Percentiles rank a stretch among this genome's conserved stretches.
phyloP scores from a whole-genome alignment of 352 stramenopile species.

The Globisporangium paroecandrum region DNA sequence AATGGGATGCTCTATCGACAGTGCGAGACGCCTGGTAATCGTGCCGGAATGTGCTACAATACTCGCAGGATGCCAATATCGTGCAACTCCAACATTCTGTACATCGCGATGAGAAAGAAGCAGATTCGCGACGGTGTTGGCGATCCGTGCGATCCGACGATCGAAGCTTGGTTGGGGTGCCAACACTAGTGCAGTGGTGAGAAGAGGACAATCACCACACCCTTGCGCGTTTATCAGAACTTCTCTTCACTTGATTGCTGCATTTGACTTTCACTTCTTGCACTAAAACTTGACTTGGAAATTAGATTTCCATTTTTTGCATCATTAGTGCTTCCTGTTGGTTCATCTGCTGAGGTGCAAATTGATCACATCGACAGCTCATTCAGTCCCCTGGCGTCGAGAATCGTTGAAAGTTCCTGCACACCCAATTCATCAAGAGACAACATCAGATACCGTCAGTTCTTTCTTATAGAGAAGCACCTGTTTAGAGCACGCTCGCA shows the following conservation, averaged over 20 bases:
- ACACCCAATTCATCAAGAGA: neutral
- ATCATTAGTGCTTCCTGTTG: neutral
- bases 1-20: neutral
- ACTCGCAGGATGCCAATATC: neutral
- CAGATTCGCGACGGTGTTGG: slow-evolving; percentile 3
- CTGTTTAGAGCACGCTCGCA: too few relatives aligned
- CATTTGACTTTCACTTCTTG: slow-evolving; percentile 2
- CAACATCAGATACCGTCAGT: neutral
- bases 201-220: neutral
- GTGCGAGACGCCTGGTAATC: neutral
- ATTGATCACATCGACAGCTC: slow-evolving; percentile 4
- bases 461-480: too few relatives aligned
- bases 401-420: slow-evolving; percentile 11
- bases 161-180: slow-evolving; percentile 6
- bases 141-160: neutral
- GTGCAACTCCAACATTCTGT: neutral
- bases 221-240: neutral
- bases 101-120: neutral
- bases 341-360: neutral
- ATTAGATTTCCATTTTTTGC: neutral
- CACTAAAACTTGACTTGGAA: neutral
- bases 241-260: slow-evolving; percentile 3
- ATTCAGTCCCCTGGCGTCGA: slow-evolving; percentile 7
- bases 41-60: slow-evolving; percentile 8
- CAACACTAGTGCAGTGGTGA: neutral